Evolutionary conservation across 225 moss, liverwort and hornwort species (phyloP).

Genomic region (Ulota crispa): DNA sequence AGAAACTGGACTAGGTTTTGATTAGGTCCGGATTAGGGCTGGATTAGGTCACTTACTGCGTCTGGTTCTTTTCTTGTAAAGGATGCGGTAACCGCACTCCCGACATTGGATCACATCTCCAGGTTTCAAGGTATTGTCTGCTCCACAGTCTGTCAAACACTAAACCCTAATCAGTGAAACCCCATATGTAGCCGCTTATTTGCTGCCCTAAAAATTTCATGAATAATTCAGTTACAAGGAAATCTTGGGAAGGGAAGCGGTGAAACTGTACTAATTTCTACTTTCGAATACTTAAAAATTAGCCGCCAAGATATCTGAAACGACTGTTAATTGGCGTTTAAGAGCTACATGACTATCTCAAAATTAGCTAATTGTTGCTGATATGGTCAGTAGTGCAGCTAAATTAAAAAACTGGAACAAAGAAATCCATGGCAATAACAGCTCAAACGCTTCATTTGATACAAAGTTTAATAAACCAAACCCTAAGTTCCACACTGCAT

Average conservation of each 20-base stretch:
- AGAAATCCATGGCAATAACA: neutral
- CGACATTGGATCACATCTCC: slow-evolving; percentile 92
- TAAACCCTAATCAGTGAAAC: neutral
- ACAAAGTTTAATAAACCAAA: neutral
- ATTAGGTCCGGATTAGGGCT: no score
- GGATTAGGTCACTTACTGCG: slow-evolving; percentile 41
- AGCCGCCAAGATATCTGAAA: neutral
- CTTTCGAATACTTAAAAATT: no score
- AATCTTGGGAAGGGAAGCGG: neutral
- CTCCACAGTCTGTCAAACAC: slow-evolving; percentile 57
- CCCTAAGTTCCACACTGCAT: neutral
- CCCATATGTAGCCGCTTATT: neutral
- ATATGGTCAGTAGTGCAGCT: neutral
- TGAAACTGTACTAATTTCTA: neutral
- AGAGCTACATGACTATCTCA: neutral
- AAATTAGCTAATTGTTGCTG: neutral
- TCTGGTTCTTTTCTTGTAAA: slow-evolving; percentile 77
- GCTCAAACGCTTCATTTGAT: neutral
- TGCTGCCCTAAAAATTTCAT: neutral
- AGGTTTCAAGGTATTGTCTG: slow-evolving; percentile 76
- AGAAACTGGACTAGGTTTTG: neutral
- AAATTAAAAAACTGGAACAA: neutral
- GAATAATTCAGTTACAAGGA: neutral
- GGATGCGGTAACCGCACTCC: slow-evolving; percentile 79
- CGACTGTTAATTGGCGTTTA: neutral